Percentiles rank a stretch among this genome's conserved stretches.
These are phyloP conservation scores for Vinca major DNA, from an alignment of 305 asterid species.

Conservation along the genomic window DNA sequence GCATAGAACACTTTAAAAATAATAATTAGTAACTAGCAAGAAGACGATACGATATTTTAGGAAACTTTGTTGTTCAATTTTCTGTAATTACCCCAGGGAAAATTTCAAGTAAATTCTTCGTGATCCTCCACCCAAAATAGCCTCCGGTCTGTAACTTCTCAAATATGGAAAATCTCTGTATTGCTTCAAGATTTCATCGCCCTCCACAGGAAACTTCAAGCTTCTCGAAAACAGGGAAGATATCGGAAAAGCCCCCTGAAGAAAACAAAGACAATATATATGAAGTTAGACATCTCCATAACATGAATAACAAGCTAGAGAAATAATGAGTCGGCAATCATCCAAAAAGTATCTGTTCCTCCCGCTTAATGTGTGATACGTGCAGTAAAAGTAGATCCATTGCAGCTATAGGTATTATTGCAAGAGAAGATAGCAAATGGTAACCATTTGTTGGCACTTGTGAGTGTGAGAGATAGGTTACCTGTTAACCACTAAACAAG, in stretches of 20 bases:
- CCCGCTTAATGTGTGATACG: background rate
- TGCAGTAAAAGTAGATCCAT: background rate
- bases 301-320: background rate
- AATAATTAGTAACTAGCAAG: background rate
- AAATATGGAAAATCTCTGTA: constrained; percentile 49
- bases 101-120: constrained; percentile 71
- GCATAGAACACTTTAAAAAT: background rate
- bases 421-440: background rate
- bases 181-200: constrained; percentile 41
- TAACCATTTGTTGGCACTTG: background rate
- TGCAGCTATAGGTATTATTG: background rate
- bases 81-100: constrained; percentile 57
- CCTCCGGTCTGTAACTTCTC: constrained; percentile 30
- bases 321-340: background rate
- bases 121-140: constrained; percentile 33
- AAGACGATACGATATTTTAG: background rate
- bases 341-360: background rate
- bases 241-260: constrained; percentile 85
- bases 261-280: constrained; percentile 5
- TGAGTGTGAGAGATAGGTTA: background rate
- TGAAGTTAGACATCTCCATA: constrained; percentile 2
- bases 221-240: constrained; percentile 58
- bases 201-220: constrained; percentile 60
- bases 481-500: too few relatives aligned
- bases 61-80: constrained; percentile 5